Conservation (phyloP, 768 basidiomycete genomes). For the Russula brevipes region DNA sequence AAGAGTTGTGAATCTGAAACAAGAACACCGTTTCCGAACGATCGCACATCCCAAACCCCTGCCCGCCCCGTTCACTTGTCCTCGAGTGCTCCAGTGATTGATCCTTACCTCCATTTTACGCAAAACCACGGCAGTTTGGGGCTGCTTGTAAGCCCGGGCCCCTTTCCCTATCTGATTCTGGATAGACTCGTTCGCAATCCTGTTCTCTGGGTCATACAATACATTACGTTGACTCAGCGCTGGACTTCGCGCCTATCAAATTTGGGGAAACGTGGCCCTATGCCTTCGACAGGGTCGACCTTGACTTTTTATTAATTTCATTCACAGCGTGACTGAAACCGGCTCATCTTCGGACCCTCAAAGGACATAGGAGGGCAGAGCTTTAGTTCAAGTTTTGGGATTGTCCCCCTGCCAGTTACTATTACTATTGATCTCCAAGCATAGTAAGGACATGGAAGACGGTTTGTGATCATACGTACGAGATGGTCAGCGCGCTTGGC, state of each 20-base stretch:
- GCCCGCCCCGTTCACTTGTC: not conserved
- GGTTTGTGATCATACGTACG: not conserved
- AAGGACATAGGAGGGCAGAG: not conserved
- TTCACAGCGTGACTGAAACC: not conserved
- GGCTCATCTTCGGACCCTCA: not conserved
- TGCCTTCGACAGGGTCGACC: not conserved
- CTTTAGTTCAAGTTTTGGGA: not conserved
- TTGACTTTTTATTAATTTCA: not conserved
- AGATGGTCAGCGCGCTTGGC: not conserved
- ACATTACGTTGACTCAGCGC: not conserved
- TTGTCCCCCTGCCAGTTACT: too few species aligned
- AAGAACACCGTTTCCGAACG: not conserved
- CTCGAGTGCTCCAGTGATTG: not conserved
- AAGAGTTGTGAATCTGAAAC: slow-evolving; percentile 12
- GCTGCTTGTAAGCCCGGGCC: not conserved
- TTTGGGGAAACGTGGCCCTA: not conserved
- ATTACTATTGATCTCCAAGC: not conserved
- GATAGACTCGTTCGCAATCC: not conserved
- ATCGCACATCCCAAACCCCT: not conserved
- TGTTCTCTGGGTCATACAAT: not conserved
- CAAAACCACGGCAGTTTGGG: not conserved
- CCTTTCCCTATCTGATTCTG: not conserved
- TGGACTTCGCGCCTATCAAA: not conserved
- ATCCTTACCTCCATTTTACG: not conserved
- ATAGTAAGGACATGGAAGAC: not conserved